A percentile compares a stretch with the other conserved stretches of the same genome.
These are phyloP conservation scores for Alternaria angustiovoidea DNA, from an alignment of 2,329 filamentous ascomycete genomes.

Conservation along the genomic window DNA sequence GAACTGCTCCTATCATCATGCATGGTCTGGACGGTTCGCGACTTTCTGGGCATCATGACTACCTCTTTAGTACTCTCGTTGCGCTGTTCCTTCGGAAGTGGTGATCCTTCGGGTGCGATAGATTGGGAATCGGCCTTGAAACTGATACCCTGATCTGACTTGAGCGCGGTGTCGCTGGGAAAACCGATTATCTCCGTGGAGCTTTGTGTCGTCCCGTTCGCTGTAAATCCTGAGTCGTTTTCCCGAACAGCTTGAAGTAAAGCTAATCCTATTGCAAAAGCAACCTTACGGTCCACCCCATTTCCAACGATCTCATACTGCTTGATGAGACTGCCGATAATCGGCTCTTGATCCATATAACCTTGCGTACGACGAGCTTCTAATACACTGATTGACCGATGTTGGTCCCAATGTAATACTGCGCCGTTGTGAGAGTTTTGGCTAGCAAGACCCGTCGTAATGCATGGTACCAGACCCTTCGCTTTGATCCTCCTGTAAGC, in stretches of 20 bases:
- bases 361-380: constrained; percentile 76
- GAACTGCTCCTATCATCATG: no score
- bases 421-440: constrained; percentile 65
- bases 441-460: constrained; percentile 64
- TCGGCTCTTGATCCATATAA: constrained; percentile 72
- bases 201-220: background rate
- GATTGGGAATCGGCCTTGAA: no score
- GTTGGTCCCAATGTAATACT: constrained; percentile 71
- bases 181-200: background rate
- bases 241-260: constrained; percentile 48
- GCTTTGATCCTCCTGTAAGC: constrained; percentile 64
- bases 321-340: constrained; percentile 65
- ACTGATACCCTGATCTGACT: no score
- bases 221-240: background rate
- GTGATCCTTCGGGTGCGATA: background rate
- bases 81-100: background rate
- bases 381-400: constrained; percentile 68
- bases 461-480: constrained; percentile 65
- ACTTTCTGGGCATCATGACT: background rate
- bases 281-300: constrained; percentile 74
- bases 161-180: background rate
- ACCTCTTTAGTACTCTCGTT: background rate
- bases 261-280: constrained; percentile 70
- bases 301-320: constrained; percentile 78
- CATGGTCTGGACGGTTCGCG: background rate